Percentiles rank a stretch among this genome's conserved stretches.
Evolutionary conservation across 441 rosid species (phyloP).

Genomic region (Populus hybrid): DNA sequence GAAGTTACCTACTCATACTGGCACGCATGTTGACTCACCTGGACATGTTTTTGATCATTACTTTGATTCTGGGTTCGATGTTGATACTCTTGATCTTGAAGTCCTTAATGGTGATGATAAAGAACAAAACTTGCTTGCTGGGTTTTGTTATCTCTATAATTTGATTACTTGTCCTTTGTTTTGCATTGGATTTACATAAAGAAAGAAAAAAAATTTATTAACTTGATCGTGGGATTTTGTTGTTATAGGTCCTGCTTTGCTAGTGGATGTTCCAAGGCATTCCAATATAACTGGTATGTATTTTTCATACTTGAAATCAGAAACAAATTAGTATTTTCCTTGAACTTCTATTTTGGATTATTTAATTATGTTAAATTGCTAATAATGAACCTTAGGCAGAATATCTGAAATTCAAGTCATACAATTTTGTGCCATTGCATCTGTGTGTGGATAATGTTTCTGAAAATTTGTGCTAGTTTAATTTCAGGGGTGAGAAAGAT

Average conservation of each 20-base stretch:
- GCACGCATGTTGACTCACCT: conserved; percentile 56
- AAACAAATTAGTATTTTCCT: neutral
- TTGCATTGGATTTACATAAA: neutral
- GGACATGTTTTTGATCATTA: conserved; percentile 47
- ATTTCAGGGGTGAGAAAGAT: neutral
- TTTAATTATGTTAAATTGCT: neutral
- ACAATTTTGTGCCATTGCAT: neutral
- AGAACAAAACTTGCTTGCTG: neutral
- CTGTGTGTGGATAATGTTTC: neutral
- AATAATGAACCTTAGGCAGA: neutral
- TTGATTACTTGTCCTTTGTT: neutral
- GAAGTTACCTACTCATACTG: conserved; percentile 44
- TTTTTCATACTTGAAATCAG: neutral
- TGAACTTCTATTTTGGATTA: neutral
- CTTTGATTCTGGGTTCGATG: conserved; percentile 49
- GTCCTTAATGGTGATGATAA: conserved; percentile 34
- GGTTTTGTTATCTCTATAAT: neutral
- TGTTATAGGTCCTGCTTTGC: conserved; percentile 47
- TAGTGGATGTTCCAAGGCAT: conserved; percentile 61
- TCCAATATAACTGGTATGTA: conserved; percentile 56
- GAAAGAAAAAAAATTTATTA: too few relatives aligned
- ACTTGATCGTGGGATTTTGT: neutral
- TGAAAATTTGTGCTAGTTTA: neutral
- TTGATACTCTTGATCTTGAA: conserved; percentile 44
- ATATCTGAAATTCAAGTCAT: neutral